These are phyloP conservation scores for Skeletonema tropicum DNA, from an alignment of 108 stramenopile genomes.

Conservation along the genomic window DNA sequence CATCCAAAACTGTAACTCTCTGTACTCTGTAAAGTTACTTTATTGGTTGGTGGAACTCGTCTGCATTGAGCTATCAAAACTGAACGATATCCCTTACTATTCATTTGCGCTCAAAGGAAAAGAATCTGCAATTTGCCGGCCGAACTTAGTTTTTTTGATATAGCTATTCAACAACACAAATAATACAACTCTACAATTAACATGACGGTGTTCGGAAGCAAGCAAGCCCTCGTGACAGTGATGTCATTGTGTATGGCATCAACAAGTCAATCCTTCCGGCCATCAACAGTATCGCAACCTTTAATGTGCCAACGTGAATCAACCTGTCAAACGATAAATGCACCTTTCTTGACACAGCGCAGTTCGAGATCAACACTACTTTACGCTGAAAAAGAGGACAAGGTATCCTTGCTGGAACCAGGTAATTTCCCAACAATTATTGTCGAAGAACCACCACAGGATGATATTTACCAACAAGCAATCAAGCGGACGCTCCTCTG, in stretches of 20 bases:
- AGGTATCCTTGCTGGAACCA: slow-evolving; percentile 8
- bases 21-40: too few relatives aligned
- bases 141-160: too few relatives aligned
- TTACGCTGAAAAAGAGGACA: slow-evolving; percentile 11
- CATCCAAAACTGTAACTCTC: too few relatives aligned
- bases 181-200: background rate
- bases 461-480: slow-evolving; percentile 61
- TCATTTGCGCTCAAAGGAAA: too few relatives aligned
- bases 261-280: background rate
- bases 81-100: too few relatives aligned
- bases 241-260: background rate
- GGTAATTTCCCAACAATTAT: slow-evolving; percentile 36
- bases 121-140: too few relatives aligned
- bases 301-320: background rate
- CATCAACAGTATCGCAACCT: background rate
- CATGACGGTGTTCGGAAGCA: background rate
- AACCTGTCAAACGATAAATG: background rate
- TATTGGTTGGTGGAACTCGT: too few relatives aligned
- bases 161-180: too few relatives aligned
- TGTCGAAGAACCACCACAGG: slow-evolving; percentile 30
- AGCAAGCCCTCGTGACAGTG: background rate
- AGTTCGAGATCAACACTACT: background rate
- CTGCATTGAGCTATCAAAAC: too few relatives aligned
- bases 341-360: background rate
- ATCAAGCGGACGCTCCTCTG: slow-evolving; percentile 72